Evolutionary conservation across 2,329 filamentous ascomycete genomes (phyloP).

Genomic region (Phialophora expanda): DNA sequence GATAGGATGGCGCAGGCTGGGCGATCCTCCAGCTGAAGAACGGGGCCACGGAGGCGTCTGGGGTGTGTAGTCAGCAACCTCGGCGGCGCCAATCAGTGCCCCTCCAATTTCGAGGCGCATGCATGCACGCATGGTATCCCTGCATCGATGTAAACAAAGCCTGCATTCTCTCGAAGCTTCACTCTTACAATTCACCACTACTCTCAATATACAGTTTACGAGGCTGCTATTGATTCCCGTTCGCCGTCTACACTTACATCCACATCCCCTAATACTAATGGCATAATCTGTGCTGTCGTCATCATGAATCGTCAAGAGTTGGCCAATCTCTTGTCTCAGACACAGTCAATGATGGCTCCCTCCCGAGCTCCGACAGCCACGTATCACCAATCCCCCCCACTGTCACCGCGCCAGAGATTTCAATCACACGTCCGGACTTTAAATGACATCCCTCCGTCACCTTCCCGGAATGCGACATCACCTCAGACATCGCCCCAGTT

Average conservation of each 20-base stretch:
- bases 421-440: slow-evolving; percentile 34
- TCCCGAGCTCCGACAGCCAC: slow-evolving; percentile 19
- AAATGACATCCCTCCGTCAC: slow-evolving; percentile 18
- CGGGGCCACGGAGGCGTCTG: neutral
- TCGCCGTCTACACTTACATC: neutral
- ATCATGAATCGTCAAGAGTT: slow-evolving; percentile 32
- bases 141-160: slow-evolving; percentile 20
- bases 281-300: slow-evolving; percentile 13
- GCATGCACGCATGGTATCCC: slow-evolving; percentile 3
- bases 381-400: slow-evolving; percentile 7
- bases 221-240: slow-evolving; percentile 4
- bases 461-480: slow-evolving; percentile 12
- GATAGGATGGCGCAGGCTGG: neutral
- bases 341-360: slow-evolving; percentile 21
- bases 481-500: slow-evolving; percentile 22
- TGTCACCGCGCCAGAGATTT: slow-evolving; percentile 34
- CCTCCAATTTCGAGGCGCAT: slow-evolving; percentile 10
- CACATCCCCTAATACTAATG: slow-evolving; percentile 23
- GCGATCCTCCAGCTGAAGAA: neutral
- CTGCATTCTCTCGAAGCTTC: slow-evolving; percentile 1
- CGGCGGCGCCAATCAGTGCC: slow-evolving; percentile 6
- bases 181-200: slow-evolving; percentile 7
- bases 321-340: slow-evolving; percentile 28
- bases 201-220: slow-evolving; percentile 9
- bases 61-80: slow-evolving; percentile 7